Percentiles rank a stretch among this genome's conserved stretches.
Evolutionary conservation across 257 asterid species (phyloP).

Genomic region (Agastache rugosa): DNA sequence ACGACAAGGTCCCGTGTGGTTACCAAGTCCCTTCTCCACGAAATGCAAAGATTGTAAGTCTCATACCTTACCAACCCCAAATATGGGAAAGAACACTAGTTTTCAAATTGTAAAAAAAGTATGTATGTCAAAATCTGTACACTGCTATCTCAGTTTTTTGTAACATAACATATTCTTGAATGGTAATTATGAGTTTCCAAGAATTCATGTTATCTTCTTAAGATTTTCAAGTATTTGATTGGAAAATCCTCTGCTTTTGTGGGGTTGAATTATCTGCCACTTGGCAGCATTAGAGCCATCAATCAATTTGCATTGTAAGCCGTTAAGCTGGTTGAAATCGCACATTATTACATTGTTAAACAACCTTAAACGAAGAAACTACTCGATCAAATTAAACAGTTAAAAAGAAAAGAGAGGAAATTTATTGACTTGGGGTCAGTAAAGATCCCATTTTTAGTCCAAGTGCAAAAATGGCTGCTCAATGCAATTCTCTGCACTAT

Average conservation of each 20-base stretch:
- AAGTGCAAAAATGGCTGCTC: slow-evolving; percentile 56
- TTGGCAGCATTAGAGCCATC: slow-evolving; percentile 45
- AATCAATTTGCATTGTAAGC: not conserved
- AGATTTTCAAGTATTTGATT: not conserved
- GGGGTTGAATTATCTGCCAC: slow-evolving; percentile 35
- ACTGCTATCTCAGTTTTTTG: not conserved
- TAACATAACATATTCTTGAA: not conserved
- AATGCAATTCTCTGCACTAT: slow-evolving; percentile 48
- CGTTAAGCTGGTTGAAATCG: slow-evolving; percentile 25
- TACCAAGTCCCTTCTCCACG: slow-evolving; percentile 45
- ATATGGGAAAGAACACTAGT: slow-evolving; percentile 43
- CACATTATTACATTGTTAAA: not conserved
- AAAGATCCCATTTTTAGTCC: slow-evolving; percentile 9
- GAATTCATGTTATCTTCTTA: not conserved
- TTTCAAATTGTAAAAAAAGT: slow-evolving; percentile 33
- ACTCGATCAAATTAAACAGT: not conserved
- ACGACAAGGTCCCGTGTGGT: slow-evolving; percentile 43
- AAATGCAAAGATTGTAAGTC: slow-evolving; percentile 51
- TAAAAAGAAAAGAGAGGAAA: not conserved
- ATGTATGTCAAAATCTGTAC: not conserved
- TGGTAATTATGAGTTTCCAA: not conserved
- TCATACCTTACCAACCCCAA: slow-evolving; percentile 52
- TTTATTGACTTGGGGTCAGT: not conserved
- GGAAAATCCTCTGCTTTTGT: not conserved
- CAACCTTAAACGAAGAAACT: not conserved